Evolutionary conservation across 2,329 filamentous ascomycete species (phyloP).

Genomic region (Waltergamsia citrina): DNA sequence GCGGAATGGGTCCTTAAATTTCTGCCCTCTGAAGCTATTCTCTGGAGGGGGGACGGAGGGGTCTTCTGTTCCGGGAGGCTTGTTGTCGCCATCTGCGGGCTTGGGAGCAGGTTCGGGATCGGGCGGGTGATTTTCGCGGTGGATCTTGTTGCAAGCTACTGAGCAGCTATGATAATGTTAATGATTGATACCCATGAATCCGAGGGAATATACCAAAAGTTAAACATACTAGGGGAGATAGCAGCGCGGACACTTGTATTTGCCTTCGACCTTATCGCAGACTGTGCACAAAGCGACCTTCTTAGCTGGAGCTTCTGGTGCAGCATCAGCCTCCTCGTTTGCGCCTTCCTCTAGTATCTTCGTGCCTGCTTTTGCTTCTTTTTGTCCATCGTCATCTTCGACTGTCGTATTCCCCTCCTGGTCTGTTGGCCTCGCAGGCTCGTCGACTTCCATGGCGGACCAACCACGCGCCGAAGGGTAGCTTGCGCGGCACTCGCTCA

Average conservation of each 20-base stretch:
- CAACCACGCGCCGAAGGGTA: no score
- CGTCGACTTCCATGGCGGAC: not conserved
- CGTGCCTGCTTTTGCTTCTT: no score
- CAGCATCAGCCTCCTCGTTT: not conserved
- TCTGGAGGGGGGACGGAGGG: constrained; percentile 5
- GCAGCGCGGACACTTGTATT: constrained; percentile 57
- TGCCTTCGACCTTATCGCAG: constrained; percentile 39
- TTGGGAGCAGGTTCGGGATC: constrained; percentile 20
- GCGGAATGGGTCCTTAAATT: not conserved
- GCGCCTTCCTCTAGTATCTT: no score
- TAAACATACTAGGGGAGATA: constrained; percentile 45
- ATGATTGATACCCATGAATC: not conserved
- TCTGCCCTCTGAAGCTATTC: not conserved
- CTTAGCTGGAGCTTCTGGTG: not conserved
- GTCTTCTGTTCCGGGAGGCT: constrained; percentile 1
- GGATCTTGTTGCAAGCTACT: constrained; percentile 43
- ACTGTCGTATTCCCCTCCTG: not conserved
- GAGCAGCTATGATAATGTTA: constrained; percentile 38
- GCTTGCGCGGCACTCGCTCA: no score
- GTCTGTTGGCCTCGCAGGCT: not conserved
- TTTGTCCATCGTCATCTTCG: not conserved
- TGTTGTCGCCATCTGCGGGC: constrained; percentile 11
- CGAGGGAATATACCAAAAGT: not conserved
- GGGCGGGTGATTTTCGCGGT: constrained; percentile 39
- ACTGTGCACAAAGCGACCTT: constrained; percentile 32